A percentile compares a stretch with the other conserved stretches of the same genome.
Conservation (phyloP, 2,329 filamentous ascomycete genomes). For the Fusarium redolens region DNA sequence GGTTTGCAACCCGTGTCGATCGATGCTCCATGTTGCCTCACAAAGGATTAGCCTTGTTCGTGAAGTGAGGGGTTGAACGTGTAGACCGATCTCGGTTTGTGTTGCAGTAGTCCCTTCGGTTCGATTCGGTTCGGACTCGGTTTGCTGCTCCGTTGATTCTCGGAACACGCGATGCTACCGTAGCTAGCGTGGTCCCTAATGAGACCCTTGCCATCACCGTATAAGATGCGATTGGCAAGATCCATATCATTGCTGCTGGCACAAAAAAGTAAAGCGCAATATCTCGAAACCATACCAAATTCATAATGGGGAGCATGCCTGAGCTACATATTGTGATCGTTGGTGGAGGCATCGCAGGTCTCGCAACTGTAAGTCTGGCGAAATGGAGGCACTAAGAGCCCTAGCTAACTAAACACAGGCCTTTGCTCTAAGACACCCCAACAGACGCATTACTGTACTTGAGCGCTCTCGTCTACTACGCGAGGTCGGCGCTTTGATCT, state of each 20-base stretch:
- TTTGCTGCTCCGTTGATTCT: neutral
- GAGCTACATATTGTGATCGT: conserved; percentile 36
- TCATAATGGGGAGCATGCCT: conserved; percentile 34
- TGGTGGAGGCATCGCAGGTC: conserved; percentile 37
- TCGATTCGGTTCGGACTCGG: conserved; percentile 29
- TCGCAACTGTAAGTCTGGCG: conserved; percentile 20
- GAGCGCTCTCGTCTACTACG: conserved; percentile 38
- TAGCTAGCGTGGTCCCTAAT: neutral
- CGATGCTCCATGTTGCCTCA: neutral
- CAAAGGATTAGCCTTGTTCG: neutral
- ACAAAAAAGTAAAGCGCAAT: neutral
- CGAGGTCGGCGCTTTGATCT: conserved; percentile 37
- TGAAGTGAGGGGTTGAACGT: neutral
- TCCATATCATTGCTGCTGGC: neutral
- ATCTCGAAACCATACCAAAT: neutral
- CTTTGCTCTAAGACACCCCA: conserved; percentile 21
- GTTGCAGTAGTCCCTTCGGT: neutral
- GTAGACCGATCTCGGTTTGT: neutral
- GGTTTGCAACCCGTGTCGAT: neutral
- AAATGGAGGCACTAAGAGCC: accelerated
- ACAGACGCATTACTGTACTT: conserved; percentile 35
- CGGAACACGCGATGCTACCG: neutral
- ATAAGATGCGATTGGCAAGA: conserved; percentile 15
- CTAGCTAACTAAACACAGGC: conserved; percentile 10
- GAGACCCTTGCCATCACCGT: neutral